Conservation (phyloP, 2,329 filamentous ascomycete genomes). For the Ascocoryne sarcoides region DNA sequence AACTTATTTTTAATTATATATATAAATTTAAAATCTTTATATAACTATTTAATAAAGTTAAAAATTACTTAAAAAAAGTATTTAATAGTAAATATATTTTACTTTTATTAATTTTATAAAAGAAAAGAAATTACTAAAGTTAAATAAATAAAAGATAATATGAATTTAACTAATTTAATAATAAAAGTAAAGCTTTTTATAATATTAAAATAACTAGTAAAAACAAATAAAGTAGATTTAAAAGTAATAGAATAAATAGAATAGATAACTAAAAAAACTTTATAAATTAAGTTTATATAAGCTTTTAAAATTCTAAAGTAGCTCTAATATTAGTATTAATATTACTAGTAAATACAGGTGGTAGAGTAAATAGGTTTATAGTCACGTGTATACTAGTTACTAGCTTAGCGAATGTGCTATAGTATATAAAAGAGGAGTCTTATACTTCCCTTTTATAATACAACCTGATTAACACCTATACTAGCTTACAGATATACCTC, state of each 20-base stretch:
- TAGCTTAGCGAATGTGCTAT: too few species aligned
- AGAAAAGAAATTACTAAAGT: slow-evolving; percentile 1
- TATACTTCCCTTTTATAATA: too few species aligned
- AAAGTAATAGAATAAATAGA: background rate
- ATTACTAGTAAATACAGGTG: too few species aligned
- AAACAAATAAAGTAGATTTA: background rate
- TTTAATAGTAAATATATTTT: slow-evolving; percentile 2
- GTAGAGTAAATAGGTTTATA: too few species aligned
- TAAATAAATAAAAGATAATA: slow-evolving; percentile 3
- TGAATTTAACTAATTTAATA: background rate
- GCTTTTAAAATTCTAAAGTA: too few species aligned
- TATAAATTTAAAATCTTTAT: slow-evolving; percentile 3
- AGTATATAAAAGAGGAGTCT: too few species aligned
- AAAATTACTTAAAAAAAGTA: background rate
- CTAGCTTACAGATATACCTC: too few species aligned
- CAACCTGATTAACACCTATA: too few species aligned
- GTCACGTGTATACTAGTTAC: too few species aligned
- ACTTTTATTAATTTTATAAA: background rate
- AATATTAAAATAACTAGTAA: background rate
- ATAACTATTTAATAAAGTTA: slow-evolving; percentile 2
- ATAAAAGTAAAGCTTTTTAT: background rate
- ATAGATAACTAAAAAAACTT: background rate
- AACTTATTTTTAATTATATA: slow-evolving; percentile 2
- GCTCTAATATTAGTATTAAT: too few species aligned
- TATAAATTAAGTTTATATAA: too few species aligned